Evolutionary conservation across 371 early-diverging fungal species (phyloP), one percentile per base, ranked within the genome.

Genomic region (Vairimorpha ceranae): DNA sequence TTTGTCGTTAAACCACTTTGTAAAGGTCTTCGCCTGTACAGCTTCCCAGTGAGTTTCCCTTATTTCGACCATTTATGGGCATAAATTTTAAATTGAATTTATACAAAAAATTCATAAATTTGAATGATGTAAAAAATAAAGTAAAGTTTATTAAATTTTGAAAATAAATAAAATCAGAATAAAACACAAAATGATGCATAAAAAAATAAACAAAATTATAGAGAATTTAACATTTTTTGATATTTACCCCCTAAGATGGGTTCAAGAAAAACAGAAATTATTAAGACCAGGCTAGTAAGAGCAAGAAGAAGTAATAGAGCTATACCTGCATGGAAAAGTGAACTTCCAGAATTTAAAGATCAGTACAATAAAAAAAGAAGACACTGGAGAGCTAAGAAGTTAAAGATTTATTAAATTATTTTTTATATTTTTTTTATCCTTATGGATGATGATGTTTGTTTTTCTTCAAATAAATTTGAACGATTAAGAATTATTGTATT

Each of bases 1-100:
- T 75, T 93, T 90, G 63, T 86, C 91, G 83, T 94, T 94, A 52
- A 93, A 89, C 97, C 93, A 92, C 81, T 84, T 87, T 15, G 81
- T 74, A 77, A 84, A 85, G 14, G 90, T 88, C 21, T 87, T 87
- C 74, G 86, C 87, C 79, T 91, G 90, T 30, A 88, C 87, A 59
- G 86, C 86, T 70, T 83, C 67, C 84, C 83, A 84, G 17, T 82
- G 69, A 21, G 77, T 69, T 63, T 79, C 75, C 19, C 35, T 45
- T 4, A 70, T 29, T 60, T 70, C 51, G 4, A 41, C 61, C 67
- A 66, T 72, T 58, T 66, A 19, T 19, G 58, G 56, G 56, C 29
- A 27, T 27, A 54, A 54, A 54, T 15, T 54, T 54, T 25, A 27
- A 54, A 54, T 23, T 41, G 7, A 41, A 10, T 41, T n/a, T n/a